Conservation (phyloP, 495 filamentous ascomycete species). For the Hypoxylon trugodes region DNA sequence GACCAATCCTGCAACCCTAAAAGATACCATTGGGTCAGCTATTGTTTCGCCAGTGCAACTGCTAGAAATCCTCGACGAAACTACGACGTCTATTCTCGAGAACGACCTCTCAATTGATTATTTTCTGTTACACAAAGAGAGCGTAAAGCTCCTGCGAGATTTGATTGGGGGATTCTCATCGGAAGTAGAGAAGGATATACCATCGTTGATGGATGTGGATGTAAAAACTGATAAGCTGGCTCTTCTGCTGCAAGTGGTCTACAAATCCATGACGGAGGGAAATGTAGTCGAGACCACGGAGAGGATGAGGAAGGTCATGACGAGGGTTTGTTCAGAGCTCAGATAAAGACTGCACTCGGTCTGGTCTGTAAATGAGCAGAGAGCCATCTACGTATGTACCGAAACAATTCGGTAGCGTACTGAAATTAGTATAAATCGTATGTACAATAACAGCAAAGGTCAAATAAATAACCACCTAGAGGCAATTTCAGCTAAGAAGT, state of each 20-base stretch:
- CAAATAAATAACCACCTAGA: no score
- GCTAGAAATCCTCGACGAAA: constrained; percentile 34
- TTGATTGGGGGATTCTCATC: neutral
- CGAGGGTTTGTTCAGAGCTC: neutral
- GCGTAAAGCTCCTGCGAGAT: neutral
- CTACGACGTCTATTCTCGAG: constrained; percentile 32
- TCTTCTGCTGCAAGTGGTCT: neutral
- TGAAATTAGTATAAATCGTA: no score
- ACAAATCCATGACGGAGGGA: neutral
- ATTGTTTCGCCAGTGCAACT: constrained; percentile 32
- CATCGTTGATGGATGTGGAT: constrained; percentile 1
- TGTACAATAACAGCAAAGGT: no score
- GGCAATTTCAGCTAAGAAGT: no score
- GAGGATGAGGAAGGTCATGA: neutral
- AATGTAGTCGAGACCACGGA: neutral
- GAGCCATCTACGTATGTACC: no score
- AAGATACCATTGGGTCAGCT: neutral
- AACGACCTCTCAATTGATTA: constrained; percentile 39
- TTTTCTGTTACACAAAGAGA: constrained; percentile 28
- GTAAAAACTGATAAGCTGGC: neutral
- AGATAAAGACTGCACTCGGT: no score
- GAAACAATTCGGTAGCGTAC: no score
- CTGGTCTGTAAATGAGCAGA: no score
- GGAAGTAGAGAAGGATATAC: neutral
- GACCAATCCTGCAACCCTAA: neutral